Percentiles rank a stretch among this genome's conserved stretches.
phyloP scores from a whole-genome alignment of 1,139 yeast genomes.

The Candida tetrigidarum region DNA sequence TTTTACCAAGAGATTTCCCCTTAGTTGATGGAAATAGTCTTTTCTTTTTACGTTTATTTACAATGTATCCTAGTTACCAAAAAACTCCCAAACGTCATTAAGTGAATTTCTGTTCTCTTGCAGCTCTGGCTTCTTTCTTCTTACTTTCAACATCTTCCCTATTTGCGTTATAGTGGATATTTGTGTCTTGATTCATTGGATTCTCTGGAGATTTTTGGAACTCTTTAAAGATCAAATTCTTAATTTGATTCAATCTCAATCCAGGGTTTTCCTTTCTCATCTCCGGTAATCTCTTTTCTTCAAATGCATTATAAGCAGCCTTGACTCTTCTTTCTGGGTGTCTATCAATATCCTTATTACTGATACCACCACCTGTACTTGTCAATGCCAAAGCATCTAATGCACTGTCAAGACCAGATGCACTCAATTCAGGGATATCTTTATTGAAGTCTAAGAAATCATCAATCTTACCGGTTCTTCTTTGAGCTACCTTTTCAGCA shows the following conservation, averaged over 20 bases:
- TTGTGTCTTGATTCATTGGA: slow-evolving; percentile 83
- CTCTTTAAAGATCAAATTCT: slow-evolving; percentile 76
- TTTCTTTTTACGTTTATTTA: not conserved
- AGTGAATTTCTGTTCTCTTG: slow-evolving; percentile 47
- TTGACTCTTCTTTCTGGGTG: slow-evolving; percentile 91
- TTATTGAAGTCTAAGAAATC: slow-evolving; percentile 58
- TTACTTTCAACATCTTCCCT: slow-evolving; percentile 54
- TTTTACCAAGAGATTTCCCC: too few species aligned
- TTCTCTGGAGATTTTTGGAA: slow-evolving; percentile 81
- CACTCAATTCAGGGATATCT: slow-evolving; percentile 60
- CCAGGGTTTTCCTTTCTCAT: slow-evolving; percentile 80
- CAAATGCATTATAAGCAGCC: slow-evolving; percentile 76
- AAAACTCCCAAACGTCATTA: slow-evolving; percentile 13
- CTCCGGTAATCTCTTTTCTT: slow-evolving; percentile 75
- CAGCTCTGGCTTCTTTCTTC: slow-evolving; percentile 54
- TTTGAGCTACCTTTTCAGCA: slow-evolving; percentile 69
- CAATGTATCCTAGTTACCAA: not conserved
- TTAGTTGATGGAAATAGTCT: too few species aligned
- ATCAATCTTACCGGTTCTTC: slow-evolving; percentile 66
- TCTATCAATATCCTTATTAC: slow-evolving; percentile 71
- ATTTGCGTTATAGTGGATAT: slow-evolving; percentile 64
- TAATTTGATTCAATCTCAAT: slow-evolving; percentile 75
- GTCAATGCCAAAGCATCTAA: slow-evolving; percentile 76
- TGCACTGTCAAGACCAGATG: slow-evolving; percentile 79
- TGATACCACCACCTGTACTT: slow-evolving; percentile 55